phyloP scores from a whole-genome alignment of 2,329 filamentous ascomycete genomes.

The Fusarium sp. region DNA sequence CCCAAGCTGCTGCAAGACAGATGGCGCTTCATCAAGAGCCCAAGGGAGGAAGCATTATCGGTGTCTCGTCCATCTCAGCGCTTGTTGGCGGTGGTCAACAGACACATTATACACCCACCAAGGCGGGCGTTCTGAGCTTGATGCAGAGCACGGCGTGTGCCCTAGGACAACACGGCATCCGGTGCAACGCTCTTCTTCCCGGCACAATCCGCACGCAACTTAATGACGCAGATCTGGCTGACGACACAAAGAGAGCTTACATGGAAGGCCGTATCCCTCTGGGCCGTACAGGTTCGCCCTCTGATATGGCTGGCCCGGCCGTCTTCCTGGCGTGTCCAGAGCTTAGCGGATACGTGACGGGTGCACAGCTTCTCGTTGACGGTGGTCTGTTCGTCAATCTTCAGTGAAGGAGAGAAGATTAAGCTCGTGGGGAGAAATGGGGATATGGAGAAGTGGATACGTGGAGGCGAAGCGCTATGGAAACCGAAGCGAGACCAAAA shows the following conservation, averaged over 20 bases:
- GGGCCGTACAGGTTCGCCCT: slow-evolving; percentile 75
- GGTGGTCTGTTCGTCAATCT: slow-evolving; percentile 91
- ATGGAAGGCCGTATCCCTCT: slow-evolving; percentile 84
- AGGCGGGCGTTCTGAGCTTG: slow-evolving; percentile 81
- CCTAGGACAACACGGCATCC: slow-evolving; percentile 77
- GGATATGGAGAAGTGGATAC: slow-evolving; percentile 23
- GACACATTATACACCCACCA: slow-evolving; percentile 89
- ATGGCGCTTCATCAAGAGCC: slow-evolving; percentile 74
- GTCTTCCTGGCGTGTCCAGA: slow-evolving; percentile 85
- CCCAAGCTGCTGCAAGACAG: slow-evolving; percentile 85
- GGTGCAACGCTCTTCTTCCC: slow-evolving; percentile 86
- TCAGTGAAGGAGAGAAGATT: slow-evolving; percentile 63
- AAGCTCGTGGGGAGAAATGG: slow-evolving; percentile 33
- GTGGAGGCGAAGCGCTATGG: slow-evolving; percentile 15
- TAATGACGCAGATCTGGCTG: slow-evolving; percentile 83
- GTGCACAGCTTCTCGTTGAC: slow-evolving; percentile 86
- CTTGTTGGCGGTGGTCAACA: slow-evolving; percentile 82
- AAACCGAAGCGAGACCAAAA: slow-evolving; percentile 9
- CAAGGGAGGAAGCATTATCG: slow-evolving; percentile 82
- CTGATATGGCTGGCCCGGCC: slow-evolving; percentile 84
- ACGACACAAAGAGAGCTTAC: slow-evolving; percentile 85
- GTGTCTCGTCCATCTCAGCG: slow-evolving; percentile 77
- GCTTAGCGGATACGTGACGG: slow-evolving; percentile 83
- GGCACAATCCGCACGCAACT: slow-evolving; percentile 87
- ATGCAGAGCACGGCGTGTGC: slow-evolving; percentile 88